Conservation (phyloP, 768 basidiomycete genomes). For the Jaapia argillacea region DNA sequence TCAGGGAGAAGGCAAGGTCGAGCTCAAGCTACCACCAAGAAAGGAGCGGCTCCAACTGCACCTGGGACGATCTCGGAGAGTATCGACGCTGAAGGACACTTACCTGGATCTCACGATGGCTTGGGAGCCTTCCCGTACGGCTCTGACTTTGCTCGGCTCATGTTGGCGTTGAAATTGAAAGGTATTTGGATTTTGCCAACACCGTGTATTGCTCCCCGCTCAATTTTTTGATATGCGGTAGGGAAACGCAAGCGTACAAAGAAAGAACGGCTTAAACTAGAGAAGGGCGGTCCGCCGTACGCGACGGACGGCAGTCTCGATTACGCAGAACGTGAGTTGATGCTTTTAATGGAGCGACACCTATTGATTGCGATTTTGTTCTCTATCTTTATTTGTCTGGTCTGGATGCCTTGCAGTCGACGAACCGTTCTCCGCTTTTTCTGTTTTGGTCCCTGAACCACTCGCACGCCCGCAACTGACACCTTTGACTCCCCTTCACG, state of each 20-base stretch:
- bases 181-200: slow-evolving; percentile 28
- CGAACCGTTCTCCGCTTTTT: slow-evolving; percentile 65
- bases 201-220: not conserved
- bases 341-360: too few relatives aligned
- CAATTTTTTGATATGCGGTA: slow-evolving; percentile 14
- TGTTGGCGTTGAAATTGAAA: slow-evolving; percentile 69
- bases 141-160: slow-evolving; percentile 61
- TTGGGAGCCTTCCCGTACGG: slow-evolving; percentile 62
- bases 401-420: slow-evolving; percentile 53
- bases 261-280: slow-evolving; percentile 69
- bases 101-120: slow-evolving; percentile 73
- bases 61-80: slow-evolving; percentile 32
- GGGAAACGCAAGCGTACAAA: slow-evolving; percentile 76
- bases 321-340: slow-evolving; percentile 56
- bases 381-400: slow-evolving; percentile 4
- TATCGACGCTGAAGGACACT: slow-evolving; percentile 59
- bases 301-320: slow-evolving; percentile 72
- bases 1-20: slow-evolving; percentile 6
- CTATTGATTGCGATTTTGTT: not conserved
- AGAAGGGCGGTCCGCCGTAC: slow-evolving; percentile 65
- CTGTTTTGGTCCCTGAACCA: slow-evolving; percentile 49
- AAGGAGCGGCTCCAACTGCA: slow-evolving; percentile 19
- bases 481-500: slow-evolving; percentile 41
- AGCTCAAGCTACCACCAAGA: slow-evolving; percentile 24
- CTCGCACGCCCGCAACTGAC: slow-evolving; percentile 43